Evolutionary conservation across 176 grass and related monocot genomes (phyloP).

Genomic region (Triticum aestivum): IWGSC_CS_RefSeq_v2.1 NC_057801.1:644914996-644915495

Average conservation of each 20-base stretch:
- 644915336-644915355: neutral
- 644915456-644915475: slow-evolving; percentile 85
- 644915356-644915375: slow-evolving; percentile 1
- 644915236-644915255: neutral
- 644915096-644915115: slow-evolving; percentile 91
- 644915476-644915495: slow-evolving; percentile 87
- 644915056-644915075: slow-evolving; percentile 77
- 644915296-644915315: neutral
- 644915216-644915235: slow-evolving; percentile 23
- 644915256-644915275: neutral
- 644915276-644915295: slow-evolving; percentile 2
- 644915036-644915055: neutral
- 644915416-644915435: slow-evolving; percentile 95
- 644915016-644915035: neutral
- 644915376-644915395: slow-evolving; percentile 78
- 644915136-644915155: slow-evolving; percentile 33
- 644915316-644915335: neutral
- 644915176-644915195: slow-evolving; percentile 72
- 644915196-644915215: slow-evolving; percentile 53
- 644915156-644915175: slow-evolving; percentile 38
- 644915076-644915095: slow-evolving; percentile 89
- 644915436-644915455: slow-evolving; percentile 81
- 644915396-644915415: slow-evolving; percentile 89
- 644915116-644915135: slow-evolving; percentile 64
- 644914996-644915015: neutral